Percentiles rank a stretch among this genome's conserved stretches.
These are phyloP conservation scores for Trametes gibbosa DNA, from an alignment of 768 basidiomycete species.

Conservation along the genomic window DNA sequence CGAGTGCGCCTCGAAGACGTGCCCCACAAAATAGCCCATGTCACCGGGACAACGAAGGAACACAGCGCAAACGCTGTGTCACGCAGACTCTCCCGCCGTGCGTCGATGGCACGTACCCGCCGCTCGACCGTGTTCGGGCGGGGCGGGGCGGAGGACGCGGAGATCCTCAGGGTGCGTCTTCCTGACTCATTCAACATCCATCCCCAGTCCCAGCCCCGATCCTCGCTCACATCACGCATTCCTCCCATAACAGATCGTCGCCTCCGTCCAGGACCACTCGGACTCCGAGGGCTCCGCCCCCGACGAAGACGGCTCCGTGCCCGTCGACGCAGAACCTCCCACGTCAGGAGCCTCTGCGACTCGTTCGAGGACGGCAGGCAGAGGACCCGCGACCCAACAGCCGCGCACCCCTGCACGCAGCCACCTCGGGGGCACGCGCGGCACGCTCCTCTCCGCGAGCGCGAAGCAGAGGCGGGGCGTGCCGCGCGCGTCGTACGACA, in stretches of 20 bases:
- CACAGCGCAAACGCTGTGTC: not conserved
- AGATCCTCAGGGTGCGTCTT: slow-evolving; percentile 7
- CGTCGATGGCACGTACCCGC: slow-evolving; percentile 14
- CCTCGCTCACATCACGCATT: not conserved
- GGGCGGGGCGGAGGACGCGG: slow-evolving; percentile 21
- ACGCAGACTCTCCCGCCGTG: slow-evolving; percentile 18
- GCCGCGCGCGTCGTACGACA: slow-evolving; percentile 18
- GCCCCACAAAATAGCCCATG: not conserved
- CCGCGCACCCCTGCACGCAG: not conserved
- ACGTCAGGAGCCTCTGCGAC: too few species aligned
- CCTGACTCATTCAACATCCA: not conserved
- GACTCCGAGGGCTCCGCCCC: slow-evolving; percentile 3
- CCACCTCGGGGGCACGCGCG: slow-evolving; percentile 4
- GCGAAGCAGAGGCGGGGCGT: slow-evolving; percentile 12
- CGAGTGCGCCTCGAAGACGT: not conserved
- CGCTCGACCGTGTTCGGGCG: slow-evolving; percentile 18
- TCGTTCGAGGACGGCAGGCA: too few species aligned
- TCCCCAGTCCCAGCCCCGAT: not conserved
- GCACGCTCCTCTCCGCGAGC: slow-evolving; percentile 14
- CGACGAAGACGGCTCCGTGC: not conserved
- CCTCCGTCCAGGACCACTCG: slow-evolving; percentile 17
- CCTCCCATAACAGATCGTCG: slow-evolving; percentile 16
- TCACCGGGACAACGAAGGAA: not conserved
- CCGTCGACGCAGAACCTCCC: not conserved
- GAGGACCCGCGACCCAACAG: not conserved